Percentiles rank a stretch among this genome's conserved stretches.
These are phyloP conservation scores for Strobilomyces dryophilus DNA, from an alignment of 768 basidiomycete species.

Conservation along the genomic window DNA sequence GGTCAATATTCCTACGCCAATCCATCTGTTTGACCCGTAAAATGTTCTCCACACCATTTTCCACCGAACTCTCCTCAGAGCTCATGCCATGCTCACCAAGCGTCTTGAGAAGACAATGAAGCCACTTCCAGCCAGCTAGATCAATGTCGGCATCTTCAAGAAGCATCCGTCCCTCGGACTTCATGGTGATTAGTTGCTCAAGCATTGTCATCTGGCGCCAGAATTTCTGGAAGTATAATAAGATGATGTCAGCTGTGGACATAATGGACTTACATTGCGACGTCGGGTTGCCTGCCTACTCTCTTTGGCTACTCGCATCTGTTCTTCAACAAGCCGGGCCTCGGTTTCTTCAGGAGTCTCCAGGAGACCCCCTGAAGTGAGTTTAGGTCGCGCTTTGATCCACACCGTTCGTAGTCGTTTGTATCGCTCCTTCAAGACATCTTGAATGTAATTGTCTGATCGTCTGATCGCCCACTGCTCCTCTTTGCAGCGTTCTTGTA, in stretches of 20 bases:
- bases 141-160: background rate
- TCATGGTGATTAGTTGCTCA: background rate
- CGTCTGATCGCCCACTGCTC: background rate
- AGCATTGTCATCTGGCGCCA: background rate
- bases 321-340: background rate
- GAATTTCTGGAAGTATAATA: background rate
- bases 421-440: background rate
- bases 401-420: background rate
- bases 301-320: background rate
- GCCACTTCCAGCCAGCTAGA: background rate
- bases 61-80: background rate
- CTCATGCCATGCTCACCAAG: background rate
- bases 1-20: background rate
- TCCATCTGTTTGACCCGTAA: background rate
- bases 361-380: background rate
- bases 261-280: background rate
- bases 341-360: background rate
- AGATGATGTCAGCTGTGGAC: background rate
- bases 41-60: background rate
- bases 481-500: background rate
- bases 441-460: background rate
- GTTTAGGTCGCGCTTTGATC: background rate
- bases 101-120: background rate
- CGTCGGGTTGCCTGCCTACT: background rate
- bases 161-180: background rate